These are phyloP conservation scores for Acacia pycnantha DNA, from an alignment of 331 rosid genomes.

Conservation along the genomic window DNA sequence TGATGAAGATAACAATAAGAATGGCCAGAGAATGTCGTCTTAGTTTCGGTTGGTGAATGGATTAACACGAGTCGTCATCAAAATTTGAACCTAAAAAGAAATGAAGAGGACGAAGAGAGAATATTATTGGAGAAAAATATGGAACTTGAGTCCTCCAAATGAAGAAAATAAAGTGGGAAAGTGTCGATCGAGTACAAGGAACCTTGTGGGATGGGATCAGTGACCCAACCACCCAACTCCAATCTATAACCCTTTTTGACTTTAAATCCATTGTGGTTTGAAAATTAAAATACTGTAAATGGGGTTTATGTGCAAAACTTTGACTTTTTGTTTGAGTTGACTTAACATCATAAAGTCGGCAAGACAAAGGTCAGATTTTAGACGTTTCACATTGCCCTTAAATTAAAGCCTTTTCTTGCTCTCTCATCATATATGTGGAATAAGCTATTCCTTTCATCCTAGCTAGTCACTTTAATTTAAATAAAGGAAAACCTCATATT, in stretches of 20 bases:
- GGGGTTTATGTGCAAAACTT: constrained; percentile 13
- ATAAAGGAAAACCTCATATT: too few species aligned
- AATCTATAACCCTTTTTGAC: constrained; percentile 29
- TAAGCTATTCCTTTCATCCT: not conserved
- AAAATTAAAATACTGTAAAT: not conserved
- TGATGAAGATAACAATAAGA: constrained; percentile 13
- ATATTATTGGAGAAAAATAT: not conserved
- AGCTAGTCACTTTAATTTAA: too few species aligned
- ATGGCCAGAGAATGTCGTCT: not conserved
- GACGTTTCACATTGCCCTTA: not conserved
- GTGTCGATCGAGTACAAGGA: constrained; percentile 14
- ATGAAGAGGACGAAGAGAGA: not conserved
- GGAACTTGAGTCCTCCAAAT: not conserved
- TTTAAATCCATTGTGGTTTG: constrained; percentile 24
- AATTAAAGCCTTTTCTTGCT: not conserved
- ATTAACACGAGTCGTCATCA: not conserved
- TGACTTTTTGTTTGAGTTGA: constrained; percentile 15
- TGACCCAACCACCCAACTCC: constrained; percentile 34
- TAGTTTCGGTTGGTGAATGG: constrained; percentile 24
- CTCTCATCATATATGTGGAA: not conserved
- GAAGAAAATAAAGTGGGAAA: not conserved
- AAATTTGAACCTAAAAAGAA: not conserved
- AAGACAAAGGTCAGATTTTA: not conserved
- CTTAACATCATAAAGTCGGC: constrained; percentile 18
- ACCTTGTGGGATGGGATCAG: constrained; percentile 5